phyloP scores from a whole-genome alignment of 805 yeast genomes.

The Pichia manshurica region DNA sequence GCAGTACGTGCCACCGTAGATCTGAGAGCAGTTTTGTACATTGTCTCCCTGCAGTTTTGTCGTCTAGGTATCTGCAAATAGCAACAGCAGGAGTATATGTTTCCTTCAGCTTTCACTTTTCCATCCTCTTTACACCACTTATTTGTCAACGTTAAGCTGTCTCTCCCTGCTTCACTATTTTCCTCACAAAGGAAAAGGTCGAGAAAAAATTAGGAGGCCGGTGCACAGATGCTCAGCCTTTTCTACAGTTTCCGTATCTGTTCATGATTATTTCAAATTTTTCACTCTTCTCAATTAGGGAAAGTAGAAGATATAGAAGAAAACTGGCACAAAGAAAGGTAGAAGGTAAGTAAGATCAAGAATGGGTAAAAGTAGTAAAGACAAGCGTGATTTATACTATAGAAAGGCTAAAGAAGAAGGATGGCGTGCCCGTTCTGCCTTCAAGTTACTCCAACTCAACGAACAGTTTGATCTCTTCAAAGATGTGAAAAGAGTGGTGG shows the following conservation, averaged over 20 bases:
- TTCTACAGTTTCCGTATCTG: background rate
- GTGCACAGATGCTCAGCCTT: too few relatives aligned
- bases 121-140: too few relatives aligned
- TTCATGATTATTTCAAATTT: too few relatives aligned
- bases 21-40: slow-evolving; percentile 2
- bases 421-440: slow-evolving; percentile 96
- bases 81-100: too few relatives aligned
- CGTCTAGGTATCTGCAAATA: too few relatives aligned
- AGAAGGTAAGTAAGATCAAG: background rate
- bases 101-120: too few relatives aligned
- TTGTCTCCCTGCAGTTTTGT: background rate
- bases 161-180: too few relatives aligned
- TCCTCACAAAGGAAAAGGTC: too few relatives aligned
- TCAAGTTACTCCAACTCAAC: slow-evolving; percentile 82
- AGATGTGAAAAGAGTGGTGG: slow-evolving; percentile 79
- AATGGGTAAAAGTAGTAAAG: slow-evolving; percentile 95
- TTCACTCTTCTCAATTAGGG: too few relatives aligned
- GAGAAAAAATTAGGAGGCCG: too few relatives aligned
- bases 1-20: background rate
- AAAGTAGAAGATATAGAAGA: too few relatives aligned
- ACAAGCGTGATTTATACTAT: slow-evolving; percentile 86
- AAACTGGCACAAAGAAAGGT: background rate
- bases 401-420: slow-evolving; percentile 97
- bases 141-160: too few relatives aligned
- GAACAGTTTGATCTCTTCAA: slow-evolving; percentile 82